phyloP scores from a whole-genome alignment of 78 protist genomes.

The Planoprotostelium fungivorum region DNA sequence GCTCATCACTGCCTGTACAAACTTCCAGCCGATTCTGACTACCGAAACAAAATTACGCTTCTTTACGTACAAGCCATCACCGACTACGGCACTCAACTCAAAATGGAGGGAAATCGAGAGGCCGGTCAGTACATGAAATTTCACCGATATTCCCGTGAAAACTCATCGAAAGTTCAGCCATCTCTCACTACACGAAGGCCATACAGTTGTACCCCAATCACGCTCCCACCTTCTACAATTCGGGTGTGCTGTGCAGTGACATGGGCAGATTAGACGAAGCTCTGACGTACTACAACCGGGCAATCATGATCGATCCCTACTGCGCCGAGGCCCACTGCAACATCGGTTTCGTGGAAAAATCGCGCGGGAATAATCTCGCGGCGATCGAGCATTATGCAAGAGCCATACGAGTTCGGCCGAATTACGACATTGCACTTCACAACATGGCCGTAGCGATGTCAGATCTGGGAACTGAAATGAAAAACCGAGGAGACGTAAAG shows the following conservation, averaged over 20 bases:
- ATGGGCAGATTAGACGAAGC: constrained; percentile 46
- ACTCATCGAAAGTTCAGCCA: not conserved
- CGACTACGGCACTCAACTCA: constrained; percentile 5
- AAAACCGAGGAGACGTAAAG: constrained; percentile 15
- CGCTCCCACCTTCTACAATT: constrained; percentile 38
- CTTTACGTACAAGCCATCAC: not conserved
- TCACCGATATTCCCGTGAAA: not conserved
- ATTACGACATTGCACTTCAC: constrained; percentile 17
- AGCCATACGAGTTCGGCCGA: constrained; percentile 40
- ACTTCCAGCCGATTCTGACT: not conserved
- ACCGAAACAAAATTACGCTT: not conserved
- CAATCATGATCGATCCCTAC: constrained; percentile 33
- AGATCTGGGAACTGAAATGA: constrained; percentile 62
- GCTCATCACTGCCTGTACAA: not conserved
- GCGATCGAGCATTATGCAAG: constrained; percentile 35
- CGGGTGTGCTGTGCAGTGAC: constrained; percentile 47
- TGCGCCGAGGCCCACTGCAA: constrained; percentile 63
- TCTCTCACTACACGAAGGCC: constrained; percentile 1
- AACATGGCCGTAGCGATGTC: constrained; percentile 46
- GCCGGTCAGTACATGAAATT: not conserved
- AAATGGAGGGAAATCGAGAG: constrained; percentile 3
- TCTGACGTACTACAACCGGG: constrained; percentile 21
- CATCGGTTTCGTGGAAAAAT: constrained; percentile 59
- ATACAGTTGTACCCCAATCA: constrained; percentile 1
- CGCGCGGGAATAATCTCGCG: constrained; percentile 17